Evolutionary conservation across 257 asterid species (phyloP), one percentile per base, ranked within the genome.

Genomic region (Pogostemon cablin): DNA sequence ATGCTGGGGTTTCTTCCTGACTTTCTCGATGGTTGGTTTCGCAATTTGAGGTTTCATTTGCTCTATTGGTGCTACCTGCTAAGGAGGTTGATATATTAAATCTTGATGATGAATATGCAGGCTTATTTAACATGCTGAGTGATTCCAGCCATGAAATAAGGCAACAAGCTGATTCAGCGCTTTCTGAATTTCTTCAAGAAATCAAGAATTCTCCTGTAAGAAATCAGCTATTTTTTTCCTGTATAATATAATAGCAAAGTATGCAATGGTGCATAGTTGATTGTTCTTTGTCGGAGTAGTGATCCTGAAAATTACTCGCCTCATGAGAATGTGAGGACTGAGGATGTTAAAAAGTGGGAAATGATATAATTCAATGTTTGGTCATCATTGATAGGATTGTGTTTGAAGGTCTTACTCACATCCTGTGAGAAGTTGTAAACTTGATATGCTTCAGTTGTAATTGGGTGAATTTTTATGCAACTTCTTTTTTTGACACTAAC

Each of bases 111-210:
- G 72, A 69, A 72, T 69, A 77, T 72, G 77, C 88, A 95, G 99
- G 99, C 59, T 86, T 95, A 78, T 95, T 95, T 75, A 95, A 92
- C 83, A 95, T 95, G 99, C 86, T 95, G 60, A 95, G 99, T 66
- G 99, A 95, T 86, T 75, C 88, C 67, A 95, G 99, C 85, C 98
- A 87, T 71, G 98, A 95, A 80, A 95, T 92, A 85, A 86, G 99
- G 79, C 99, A 95, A 72, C 99, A 95, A 86, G 98, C 98, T 75
- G 99, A 95, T 92, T 95, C 98, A 10, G 99, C 99, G 37, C 99
- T 95, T 79, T 86, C 96, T 49, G 99, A 95, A 71, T 92, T 95
- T 87, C 98, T 95, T 75, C 98, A 90, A 87, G 99, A 95, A 86
- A 95, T 95, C 71, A 92, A 95, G 79, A 92, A 87, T 81, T 95